Evolutionary conservation across 371 early-diverging fungal genomes (phyloP).

Genomic region (Mortierella sp.): DNA sequence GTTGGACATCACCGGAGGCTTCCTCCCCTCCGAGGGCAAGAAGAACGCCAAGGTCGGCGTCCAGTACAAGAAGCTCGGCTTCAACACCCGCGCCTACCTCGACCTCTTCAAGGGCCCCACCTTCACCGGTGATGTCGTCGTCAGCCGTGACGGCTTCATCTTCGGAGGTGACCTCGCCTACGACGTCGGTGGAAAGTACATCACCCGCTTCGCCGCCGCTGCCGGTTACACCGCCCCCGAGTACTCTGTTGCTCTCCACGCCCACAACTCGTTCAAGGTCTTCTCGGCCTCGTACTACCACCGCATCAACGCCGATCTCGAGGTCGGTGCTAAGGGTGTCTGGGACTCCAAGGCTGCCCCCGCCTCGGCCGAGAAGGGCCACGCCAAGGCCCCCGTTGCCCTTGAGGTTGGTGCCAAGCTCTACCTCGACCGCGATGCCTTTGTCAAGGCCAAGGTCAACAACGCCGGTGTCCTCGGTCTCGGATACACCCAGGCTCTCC

Average conservation of each 20-base stretch:
- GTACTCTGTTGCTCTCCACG: constrained; percentile 90
- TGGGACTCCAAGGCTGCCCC: constrained; percentile 82
- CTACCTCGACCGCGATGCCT: constrained; percentile 88
- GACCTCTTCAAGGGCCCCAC: constrained; percentile 90
- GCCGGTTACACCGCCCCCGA: constrained; percentile 90
- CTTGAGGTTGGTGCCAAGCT: constrained; percentile 97
- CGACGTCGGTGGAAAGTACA: constrained; percentile 88
- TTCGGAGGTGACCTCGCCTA: constrained; percentile 95
- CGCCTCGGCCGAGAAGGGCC: constrained; percentile 24
- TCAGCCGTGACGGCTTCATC: constrained; percentile 89
- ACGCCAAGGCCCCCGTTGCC: constrained; percentile 70
- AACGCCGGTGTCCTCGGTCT: constrained; percentile 94
- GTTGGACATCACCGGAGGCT: constrained; percentile 74
- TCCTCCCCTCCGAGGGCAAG: constrained; percentile 64
- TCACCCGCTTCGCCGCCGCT: constrained; percentile 90
- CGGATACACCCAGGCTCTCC: constrained; percentile 93
- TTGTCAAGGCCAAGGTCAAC: constrained; percentile 97
- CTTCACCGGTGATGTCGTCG: constrained; percentile 79
- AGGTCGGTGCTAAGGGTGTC: constrained; percentile 94
- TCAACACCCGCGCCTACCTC: constrained; percentile 78
- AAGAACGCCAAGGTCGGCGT: constrained; percentile 82
- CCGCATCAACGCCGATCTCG: constrained; percentile 88
- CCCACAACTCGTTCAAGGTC: constrained; percentile 71
- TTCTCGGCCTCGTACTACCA: constrained; percentile 97
- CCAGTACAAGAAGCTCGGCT: constrained; percentile 87